phyloP scores from a whole-genome alignment of 805 yeast genomes.

The Wilhelminamyces savonicus region DNA sequence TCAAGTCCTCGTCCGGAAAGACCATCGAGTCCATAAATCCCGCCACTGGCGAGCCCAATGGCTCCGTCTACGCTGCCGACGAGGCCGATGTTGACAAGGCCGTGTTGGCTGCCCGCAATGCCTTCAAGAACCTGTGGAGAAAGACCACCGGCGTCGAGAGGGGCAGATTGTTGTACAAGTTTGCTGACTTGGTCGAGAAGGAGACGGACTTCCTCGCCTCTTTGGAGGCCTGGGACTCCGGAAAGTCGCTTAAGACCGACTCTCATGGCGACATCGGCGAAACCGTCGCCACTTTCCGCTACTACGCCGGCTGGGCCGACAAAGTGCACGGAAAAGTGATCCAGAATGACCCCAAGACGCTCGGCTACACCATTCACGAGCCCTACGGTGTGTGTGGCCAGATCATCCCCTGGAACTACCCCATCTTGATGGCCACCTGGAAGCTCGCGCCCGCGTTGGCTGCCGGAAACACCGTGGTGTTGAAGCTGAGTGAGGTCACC shows the following conservation, averaged over 20 bases:
- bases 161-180: slow-evolving; percentile 28
- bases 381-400: slow-evolving; percentile 64
- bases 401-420: slow-evolving; percentile 71
- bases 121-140: slow-evolving; percentile 39
- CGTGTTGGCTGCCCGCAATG: slow-evolving; percentile 31
- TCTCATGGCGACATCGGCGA: slow-evolving; percentile 45
- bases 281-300: slow-evolving; percentile 39
- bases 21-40: slow-evolving; percentile 40
- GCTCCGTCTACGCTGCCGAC: slow-evolving; percentile 34
- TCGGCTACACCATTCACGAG: slow-evolving; percentile 66
- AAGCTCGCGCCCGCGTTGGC: slow-evolving; percentile 79
- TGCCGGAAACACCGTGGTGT: slow-evolving; percentile 66
- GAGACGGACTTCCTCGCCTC: slow-evolving; percentile 29
- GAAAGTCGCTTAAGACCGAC: slow-evolving; percentile 41
- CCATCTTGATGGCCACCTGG: slow-evolving; percentile 69
- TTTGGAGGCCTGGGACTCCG: slow-evolving; percentile 43
- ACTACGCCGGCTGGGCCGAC: slow-evolving; percentile 62
- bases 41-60: slow-evolving; percentile 37
- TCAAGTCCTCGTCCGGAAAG: slow-evolving; percentile 21
- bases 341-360: slow-evolving; percentile 39
- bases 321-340: slow-evolving; percentile 43
- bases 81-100: slow-evolving; percentile 38
- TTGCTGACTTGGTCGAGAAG: slow-evolving; percentile 30
- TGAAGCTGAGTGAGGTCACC: slow-evolving; percentile 72
- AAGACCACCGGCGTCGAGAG: slow-evolving; percentile 38